Evolutionary conservation across 2,329 filamentous ascomycete genomes (phyloP).

Genomic region (Hymenoscyphus fructigenus): DNA sequence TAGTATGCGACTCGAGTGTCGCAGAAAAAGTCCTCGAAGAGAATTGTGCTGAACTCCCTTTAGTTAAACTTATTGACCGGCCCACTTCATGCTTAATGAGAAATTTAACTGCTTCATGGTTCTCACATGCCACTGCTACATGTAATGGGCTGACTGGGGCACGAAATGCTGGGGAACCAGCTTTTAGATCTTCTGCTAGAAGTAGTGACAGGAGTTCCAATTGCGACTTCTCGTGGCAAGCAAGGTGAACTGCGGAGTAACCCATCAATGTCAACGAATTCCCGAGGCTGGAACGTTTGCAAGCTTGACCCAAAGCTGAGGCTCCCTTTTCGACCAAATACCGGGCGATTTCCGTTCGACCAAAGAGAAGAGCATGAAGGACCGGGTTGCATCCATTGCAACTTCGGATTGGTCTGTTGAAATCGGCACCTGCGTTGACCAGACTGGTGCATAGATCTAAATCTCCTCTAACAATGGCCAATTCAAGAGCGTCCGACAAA

Average conservation of each 20-base stretch:
- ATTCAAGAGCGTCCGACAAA: background rate
- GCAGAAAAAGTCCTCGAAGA: too few species aligned
- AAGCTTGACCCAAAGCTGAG: background rate
- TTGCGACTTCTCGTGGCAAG: background rate
- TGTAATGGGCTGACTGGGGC: slow-evolving; percentile 6
- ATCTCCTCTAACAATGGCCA: background rate
- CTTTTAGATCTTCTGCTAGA: background rate
- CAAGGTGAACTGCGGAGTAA: slow-evolving; percentile 5
- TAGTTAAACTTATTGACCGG: too few species aligned
- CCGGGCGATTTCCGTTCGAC: background rate
- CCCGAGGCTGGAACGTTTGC: too few species aligned
- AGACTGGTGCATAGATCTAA: background rate
- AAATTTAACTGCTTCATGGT: background rate
- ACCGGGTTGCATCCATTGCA: slow-evolving; percentile 4
- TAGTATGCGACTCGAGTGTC: too few species aligned
- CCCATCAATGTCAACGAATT: too few species aligned
- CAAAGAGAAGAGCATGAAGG: background rate
- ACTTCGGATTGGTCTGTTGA: background rate
- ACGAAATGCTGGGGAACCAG: background rate
- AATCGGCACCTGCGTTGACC: background rate
- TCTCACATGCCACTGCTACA: slow-evolving; percentile 2
- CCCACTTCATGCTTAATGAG: too few species aligned
- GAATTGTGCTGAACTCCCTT: too few species aligned
- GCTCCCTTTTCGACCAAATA: slow-evolving; percentile 1
- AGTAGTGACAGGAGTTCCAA: background rate